Conservation (phyloP, 2,329 filamentous ascomycete species). For the Fusarium keratoplasticum region DNA sequence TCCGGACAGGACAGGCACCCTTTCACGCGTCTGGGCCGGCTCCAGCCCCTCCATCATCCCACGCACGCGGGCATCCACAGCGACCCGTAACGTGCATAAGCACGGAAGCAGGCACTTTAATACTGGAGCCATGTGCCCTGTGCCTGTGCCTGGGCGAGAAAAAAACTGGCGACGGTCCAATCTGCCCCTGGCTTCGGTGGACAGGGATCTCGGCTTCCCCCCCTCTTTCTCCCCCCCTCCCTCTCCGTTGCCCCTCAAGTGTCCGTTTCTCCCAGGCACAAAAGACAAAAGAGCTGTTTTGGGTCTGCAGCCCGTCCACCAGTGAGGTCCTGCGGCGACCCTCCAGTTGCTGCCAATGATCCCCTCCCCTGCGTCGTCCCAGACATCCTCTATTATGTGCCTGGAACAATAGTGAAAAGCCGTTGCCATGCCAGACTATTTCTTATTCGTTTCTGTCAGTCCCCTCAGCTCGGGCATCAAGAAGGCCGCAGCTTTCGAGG, state of each 20-base stretch:
- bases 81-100: conserved; percentile 34
- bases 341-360: conserved; percentile 14
- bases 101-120: conserved; percentile 41
- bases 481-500: conserved; percentile 17
- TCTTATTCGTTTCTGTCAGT: neutral
- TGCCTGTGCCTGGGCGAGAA: conserved; percentile 29
- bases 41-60: conserved; percentile 23
- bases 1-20: conserved; percentile 3
- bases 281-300: conserved; percentile 25
- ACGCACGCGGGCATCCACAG: conserved; percentile 28
- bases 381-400: conserved; percentile 19
- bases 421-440: conserved; percentile 7
- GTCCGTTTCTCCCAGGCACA: conserved; percentile 16
- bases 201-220: conserved; percentile 19
- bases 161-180: conserved; percentile 23
- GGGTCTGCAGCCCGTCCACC: conserved; percentile 14
- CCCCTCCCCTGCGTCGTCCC: conserved; percentile 31
- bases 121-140: conserved; percentile 32
- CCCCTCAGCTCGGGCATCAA: conserved; percentile 32
- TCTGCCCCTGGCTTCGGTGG: conserved; percentile 39
- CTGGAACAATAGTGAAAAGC: conserved; percentile 1
- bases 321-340: conserved; percentile 27
- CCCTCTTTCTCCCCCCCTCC: conserved; percentile 7
- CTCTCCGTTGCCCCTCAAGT: conserved; percentile 19
- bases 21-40: neutral